A percentile compares a stretch with the other conserved stretches of the same genome.
Conservation (phyloP, 1,284 basidiomycete species). For the Xerocomus nothofagi region DNA sequence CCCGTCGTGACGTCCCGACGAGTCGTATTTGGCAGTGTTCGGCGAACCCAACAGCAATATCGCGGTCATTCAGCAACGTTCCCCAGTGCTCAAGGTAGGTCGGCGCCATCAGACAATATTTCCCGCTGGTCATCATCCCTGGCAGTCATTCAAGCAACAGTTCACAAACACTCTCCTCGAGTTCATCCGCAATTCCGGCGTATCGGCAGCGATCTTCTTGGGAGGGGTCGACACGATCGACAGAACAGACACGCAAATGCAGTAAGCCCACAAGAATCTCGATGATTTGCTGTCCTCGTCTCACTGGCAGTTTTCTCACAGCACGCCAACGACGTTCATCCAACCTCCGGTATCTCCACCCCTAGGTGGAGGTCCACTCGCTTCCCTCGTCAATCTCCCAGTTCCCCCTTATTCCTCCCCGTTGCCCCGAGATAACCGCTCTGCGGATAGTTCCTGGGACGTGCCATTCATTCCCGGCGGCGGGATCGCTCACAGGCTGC, state of each 20-base stretch:
- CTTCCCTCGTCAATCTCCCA: constrained; percentile 41
- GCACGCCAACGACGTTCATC: constrained; percentile 62
- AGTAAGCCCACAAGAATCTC: constrained; percentile 45
- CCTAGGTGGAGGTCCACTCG: constrained; percentile 41
- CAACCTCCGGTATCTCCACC: constrained; percentile 42
- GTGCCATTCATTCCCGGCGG: constrained; percentile 73
- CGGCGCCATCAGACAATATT: not conserved
- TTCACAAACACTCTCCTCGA: constrained; percentile 58
- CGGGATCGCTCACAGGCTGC: constrained; percentile 66
- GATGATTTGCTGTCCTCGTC: constrained; percentile 34
- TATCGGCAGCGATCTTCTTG: constrained; percentile 58
- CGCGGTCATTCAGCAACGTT: constrained; percentile 71
- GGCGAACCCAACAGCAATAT: constrained; percentile 50
- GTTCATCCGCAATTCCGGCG: constrained; percentile 51
- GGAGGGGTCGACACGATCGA: constrained; percentile 74
- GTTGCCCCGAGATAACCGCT: constrained; percentile 36
- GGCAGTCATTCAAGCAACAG: constrained; percentile 64
- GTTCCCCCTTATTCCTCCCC: constrained; percentile 54
- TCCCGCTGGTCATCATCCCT: constrained; percentile 1
- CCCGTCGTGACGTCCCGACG: not conserved
- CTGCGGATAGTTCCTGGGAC: constrained; percentile 31
- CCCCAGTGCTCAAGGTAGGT: constrained; percentile 69
- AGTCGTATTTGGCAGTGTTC: constrained; percentile 51
- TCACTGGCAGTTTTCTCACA: constrained; percentile 36
- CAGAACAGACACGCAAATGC: constrained; percentile 73